phyloP scores from a whole-genome alignment of 1,139 yeast genomes.

The Lodderomyces parapsilosis region DNA sequence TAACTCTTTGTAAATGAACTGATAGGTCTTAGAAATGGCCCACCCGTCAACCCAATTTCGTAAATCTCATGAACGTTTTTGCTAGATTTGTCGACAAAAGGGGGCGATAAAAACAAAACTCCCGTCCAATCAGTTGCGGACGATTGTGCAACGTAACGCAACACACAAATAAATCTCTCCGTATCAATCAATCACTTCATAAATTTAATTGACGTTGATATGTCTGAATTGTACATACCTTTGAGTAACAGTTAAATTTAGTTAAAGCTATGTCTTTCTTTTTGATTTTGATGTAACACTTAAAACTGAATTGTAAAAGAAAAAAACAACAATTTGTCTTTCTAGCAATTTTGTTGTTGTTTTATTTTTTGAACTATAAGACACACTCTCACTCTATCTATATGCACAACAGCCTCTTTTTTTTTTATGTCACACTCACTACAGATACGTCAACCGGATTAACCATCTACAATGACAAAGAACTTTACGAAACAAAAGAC shows the following conservation, averaged over 20 bases:
- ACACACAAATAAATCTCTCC: neutral
- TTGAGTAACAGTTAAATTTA: neutral
- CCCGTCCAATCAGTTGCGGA: neutral
- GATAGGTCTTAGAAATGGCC: no score
- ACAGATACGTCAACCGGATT: no score
- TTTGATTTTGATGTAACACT: neutral
- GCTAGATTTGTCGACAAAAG: neutral
- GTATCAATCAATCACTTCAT: neutral
- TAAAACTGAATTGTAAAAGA: neutral
- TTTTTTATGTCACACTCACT: neutral
- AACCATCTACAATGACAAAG: no score
- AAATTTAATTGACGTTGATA: neutral
- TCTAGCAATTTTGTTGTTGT: no score
- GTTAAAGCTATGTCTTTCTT: neutral
- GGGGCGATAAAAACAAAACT: neutral
- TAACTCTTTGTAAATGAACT: no score
- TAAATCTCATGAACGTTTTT: neutral
- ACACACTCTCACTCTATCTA: neutral
- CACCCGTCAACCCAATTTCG: neutral
- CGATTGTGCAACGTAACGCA: no score
- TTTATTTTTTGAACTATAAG: no score
- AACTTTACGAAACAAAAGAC: no score
- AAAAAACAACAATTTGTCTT: no score
- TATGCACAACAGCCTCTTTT: constrained; percentile 1
- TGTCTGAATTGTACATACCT: neutral